Evolutionary conservation across 164 flowering plant species (phyloP).

Genomic region (Kalanchoe fedtschenkoi): DNA sequence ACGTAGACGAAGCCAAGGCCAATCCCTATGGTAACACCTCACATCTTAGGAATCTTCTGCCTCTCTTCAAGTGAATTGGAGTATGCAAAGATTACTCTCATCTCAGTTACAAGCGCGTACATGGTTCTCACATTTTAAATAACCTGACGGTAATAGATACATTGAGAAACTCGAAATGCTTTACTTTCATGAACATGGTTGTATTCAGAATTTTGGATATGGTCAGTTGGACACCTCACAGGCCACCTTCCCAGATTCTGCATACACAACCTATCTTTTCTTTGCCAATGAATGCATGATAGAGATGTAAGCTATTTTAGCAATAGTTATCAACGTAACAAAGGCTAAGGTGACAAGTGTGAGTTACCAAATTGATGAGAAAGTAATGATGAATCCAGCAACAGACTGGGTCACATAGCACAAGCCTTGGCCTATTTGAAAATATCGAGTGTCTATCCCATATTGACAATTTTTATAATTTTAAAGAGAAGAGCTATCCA

Average conservation of each 20-base stretch:
- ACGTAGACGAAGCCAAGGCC: slow-evolving; percentile 64
- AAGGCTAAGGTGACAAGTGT: slow-evolving; percentile 64
- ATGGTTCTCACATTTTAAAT: slow-evolving; percentile 68
- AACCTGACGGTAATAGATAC: slow-evolving; percentile 24
- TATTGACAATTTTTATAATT: too few species aligned
- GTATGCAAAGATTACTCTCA: slow-evolving; percentile 46
- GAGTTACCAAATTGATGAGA: slow-evolving; percentile 55
- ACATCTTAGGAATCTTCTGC: slow-evolving; percentile 46
- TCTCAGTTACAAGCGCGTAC: slow-evolving; percentile 65
- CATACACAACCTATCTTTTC: slow-evolving; percentile 61
- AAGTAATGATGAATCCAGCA: slow-evolving; percentile 52
- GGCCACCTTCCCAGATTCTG: slow-evolving; percentile 61
- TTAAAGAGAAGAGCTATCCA: too few species aligned
- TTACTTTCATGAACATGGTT: background rate
- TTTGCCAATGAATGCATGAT: slow-evolving; percentile 51
- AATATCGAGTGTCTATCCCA: too few species aligned
- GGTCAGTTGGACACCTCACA: slow-evolving; percentile 42
- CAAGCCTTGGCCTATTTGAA: slow-evolving; percentile 54
- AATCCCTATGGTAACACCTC: slow-evolving; percentile 64
- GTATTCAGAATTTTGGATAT: background rate
- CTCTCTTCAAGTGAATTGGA: slow-evolving; percentile 40
- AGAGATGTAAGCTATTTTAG: slow-evolving; percentile 50
- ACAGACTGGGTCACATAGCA: slow-evolving; percentile 54
- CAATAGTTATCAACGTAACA: slow-evolving; percentile 53
- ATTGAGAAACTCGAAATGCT: background rate